phyloP scores from a whole-genome alignment of 2,329 filamentous ascomycete genomes.

The Fusarium devonianum region DNA sequence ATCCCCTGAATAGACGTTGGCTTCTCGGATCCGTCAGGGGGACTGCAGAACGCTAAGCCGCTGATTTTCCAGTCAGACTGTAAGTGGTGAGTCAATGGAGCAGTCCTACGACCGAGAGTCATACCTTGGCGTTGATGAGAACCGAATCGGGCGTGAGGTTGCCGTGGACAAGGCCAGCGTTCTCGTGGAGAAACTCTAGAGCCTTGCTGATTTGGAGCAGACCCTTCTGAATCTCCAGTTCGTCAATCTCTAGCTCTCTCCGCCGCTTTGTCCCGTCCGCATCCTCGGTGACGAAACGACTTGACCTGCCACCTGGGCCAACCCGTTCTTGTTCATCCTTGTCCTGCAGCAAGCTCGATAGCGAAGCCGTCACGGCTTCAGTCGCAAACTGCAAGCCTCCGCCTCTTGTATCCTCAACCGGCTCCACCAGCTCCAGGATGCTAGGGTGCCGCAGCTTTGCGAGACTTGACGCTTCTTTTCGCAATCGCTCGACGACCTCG shows the following conservation, averaged over 20 bases:
- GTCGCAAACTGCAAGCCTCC: slow-evolving; percentile 96
- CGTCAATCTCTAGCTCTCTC: slow-evolving; percentile 90
- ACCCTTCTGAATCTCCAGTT: slow-evolving; percentile 97
- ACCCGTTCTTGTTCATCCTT: slow-evolving; percentile 86
- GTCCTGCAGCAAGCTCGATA: slow-evolving; percentile 81
- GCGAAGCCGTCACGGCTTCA: slow-evolving; percentile 87
- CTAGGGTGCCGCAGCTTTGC: slow-evolving; percentile 90
- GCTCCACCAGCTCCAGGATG: slow-evolving; percentile 90
- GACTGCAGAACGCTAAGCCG: slow-evolving; percentile 88
- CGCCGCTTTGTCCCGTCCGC: slow-evolving; percentile 74
- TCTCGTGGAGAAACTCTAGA: slow-evolving; percentile 93
- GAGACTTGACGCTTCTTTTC: slow-evolving; percentile 88
- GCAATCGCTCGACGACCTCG: slow-evolving; percentile 88
- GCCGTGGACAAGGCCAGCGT: slow-evolving; percentile 89
- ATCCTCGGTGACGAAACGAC: slow-evolving; percentile 83
- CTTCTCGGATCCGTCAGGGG: slow-evolving; percentile 76
- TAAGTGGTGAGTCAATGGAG: slow-evolving; percentile 44
- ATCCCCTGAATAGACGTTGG: slow-evolving; percentile 80
- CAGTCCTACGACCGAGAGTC: too few relatives aligned
- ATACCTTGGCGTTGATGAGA: slow-evolving; percentile 89
- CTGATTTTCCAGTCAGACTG: slow-evolving; percentile 98
- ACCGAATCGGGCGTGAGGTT: slow-evolving; percentile 95
- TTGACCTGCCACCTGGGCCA: slow-evolving; percentile 72
- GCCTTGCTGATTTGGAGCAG: slow-evolving; percentile 92
- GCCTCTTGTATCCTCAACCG: slow-evolving; percentile 90